Conservation (phyloP, 2,329 filamentous ascomycete species). For the Xylaria sp. region DNA sequence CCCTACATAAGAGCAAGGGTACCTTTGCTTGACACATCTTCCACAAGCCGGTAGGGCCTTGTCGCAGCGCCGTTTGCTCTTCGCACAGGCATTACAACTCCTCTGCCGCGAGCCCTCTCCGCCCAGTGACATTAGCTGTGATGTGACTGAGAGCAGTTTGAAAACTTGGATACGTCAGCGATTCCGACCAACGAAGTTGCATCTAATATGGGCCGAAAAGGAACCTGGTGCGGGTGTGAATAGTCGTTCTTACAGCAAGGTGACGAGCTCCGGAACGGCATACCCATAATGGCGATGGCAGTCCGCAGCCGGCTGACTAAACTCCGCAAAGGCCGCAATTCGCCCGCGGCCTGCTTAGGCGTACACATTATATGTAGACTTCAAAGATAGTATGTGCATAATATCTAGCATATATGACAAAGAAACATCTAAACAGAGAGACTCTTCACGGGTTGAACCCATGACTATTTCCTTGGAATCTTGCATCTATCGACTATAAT, state of each 20-base stretch:
- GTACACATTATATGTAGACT: background rate
- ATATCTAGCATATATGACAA: background rate
- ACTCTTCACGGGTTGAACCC: background rate
- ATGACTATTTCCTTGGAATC: background rate
- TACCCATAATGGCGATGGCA: background rate
- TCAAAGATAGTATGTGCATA: background rate
- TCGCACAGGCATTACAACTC: conserved; percentile 62
- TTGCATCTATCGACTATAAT: background rate
- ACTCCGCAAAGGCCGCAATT: conserved; percentile 26
- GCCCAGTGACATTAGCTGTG: conserved; percentile 30
- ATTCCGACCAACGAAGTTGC: background rate
- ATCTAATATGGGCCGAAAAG: background rate
- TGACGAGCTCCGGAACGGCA: background rate
- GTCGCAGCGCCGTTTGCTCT: conserved; percentile 60
- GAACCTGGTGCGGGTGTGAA: background rate
- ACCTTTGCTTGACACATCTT: conserved; percentile 56
- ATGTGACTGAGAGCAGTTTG: background rate
- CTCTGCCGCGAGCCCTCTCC: conserved; percentile 57
- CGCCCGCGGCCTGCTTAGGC: background rate
- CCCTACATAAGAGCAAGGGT: conserved; percentile 54
- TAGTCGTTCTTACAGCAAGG: background rate
- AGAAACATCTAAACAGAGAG: background rate
- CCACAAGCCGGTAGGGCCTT: conserved; percentile 57
- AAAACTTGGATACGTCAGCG: background rate
- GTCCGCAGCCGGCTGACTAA: conserved; percentile 33